Conservation (phyloP, 2,329 filamentous ascomycete genomes). For the Didymella segeticola region DNA sequence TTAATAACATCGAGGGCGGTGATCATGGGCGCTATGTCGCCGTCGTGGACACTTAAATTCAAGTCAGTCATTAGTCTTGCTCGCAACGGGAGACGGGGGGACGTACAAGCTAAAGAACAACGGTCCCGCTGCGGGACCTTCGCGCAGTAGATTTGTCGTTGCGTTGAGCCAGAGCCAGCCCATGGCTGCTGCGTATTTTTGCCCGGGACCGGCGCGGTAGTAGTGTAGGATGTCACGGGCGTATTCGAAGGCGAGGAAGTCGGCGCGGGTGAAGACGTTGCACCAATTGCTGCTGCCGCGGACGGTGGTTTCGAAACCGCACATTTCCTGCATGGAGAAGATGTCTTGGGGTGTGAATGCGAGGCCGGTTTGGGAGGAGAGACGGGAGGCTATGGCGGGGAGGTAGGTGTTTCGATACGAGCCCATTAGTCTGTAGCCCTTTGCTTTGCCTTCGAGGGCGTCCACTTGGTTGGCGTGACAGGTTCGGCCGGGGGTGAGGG, state of each 20-base stretch:
- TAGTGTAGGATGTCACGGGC: constrained; percentile 65
- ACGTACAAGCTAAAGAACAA: constrained; percentile 65
- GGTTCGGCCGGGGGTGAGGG: constrained; percentile 62
- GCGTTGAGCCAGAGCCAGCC: constrained; percentile 67
- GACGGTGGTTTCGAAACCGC: constrained; percentile 64
- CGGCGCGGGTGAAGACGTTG: constrained; percentile 60
- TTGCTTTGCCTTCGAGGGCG: constrained; percentile 55
- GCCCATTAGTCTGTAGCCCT: constrained; percentile 57
- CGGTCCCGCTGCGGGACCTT: constrained; percentile 52
- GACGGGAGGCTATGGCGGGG: constrained; percentile 53
- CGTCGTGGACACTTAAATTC: constrained; percentile 60
- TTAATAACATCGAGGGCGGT: constrained; percentile 59
- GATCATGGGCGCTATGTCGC: constrained; percentile 64
- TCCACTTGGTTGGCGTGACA: constrained; percentile 52
- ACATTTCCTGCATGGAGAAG: constrained; percentile 68
- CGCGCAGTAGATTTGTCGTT: constrained; percentile 57
- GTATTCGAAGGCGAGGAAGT: constrained; percentile 65
- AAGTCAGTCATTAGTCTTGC: background rate
- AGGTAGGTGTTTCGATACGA: constrained; percentile 59
- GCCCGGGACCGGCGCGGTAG: constrained; percentile 65
- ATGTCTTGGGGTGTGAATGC: constrained; percentile 56
- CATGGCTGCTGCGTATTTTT: constrained; percentile 60
- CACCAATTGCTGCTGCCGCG: constrained; percentile 64
- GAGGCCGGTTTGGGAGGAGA: constrained; percentile 54
- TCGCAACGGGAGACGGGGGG: background rate